Conservation (phyloP, 768 basidiomycete genomes). For the Russula lepida region DNA sequence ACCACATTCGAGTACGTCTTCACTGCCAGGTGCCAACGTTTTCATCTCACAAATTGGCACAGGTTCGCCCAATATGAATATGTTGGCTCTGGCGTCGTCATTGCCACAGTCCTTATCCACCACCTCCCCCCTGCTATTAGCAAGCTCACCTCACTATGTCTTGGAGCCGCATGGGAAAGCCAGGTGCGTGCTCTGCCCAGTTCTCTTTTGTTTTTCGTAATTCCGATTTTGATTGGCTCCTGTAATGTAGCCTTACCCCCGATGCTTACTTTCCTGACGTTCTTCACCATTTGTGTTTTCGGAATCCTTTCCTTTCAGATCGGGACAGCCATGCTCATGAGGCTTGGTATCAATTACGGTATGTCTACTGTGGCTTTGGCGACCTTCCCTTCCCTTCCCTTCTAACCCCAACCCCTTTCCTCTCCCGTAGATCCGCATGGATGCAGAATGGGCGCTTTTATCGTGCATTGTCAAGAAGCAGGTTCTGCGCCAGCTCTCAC, state of each 20-base stretch:
- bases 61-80: slow-evolving; percentile 18
- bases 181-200: slow-evolving; percentile 55
- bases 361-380: slow-evolving; percentile 19
- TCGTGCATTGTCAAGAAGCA: too few species aligned
- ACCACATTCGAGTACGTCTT: slow-evolving; percentile 57
- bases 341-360: slow-evolving; percentile 59
- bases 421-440: slow-evolving; percentile 51
- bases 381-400: background rate
- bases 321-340: slow-evolving; percentile 63
- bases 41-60: background rate
- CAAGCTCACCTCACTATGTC: slow-evolving; percentile 61
- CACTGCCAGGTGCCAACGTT: background rate
- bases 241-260: slow-evolving; percentile 58
- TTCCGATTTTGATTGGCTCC: background rate
- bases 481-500: slow-evolving; percentile 2
- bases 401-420: too few species aligned
- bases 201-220: background rate
- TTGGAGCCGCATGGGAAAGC: slow-evolving; percentile 56
- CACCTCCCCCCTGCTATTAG: slow-evolving; percentile 58
- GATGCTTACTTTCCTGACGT: slow-evolving; percentile 69
- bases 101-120: slow-evolving; percentile 12
- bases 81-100: slow-evolving; percentile 16
- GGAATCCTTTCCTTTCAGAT: slow-evolving; percentile 86
- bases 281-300: slow-evolving; percentile 76
- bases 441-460: slow-evolving; percentile 49